A percentile compares a stretch with the other conserved stretches of the same genome.
These are phyloP conservation scores for Syzygium grande DNA, from an alignment of 345 rosid species.

Conservation along the genomic window DNA sequence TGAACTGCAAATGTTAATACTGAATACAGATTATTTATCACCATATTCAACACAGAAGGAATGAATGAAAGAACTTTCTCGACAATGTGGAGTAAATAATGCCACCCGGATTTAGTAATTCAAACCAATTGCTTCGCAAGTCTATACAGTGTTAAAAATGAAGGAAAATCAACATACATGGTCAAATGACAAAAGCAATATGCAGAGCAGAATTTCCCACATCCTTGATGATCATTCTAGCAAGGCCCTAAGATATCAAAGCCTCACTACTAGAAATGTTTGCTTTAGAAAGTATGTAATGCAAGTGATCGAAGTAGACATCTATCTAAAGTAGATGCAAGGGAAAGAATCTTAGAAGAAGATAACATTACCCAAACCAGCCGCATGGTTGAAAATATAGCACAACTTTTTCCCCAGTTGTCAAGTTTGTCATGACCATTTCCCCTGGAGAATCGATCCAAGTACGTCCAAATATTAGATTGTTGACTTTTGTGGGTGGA, in stretches of 20 bases:
- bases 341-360: background rate
- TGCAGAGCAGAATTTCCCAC: background rate
- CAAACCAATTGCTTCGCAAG: background rate
- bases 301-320: background rate
- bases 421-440: conserved; percentile 66
- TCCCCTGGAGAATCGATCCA: conserved; percentile 79
- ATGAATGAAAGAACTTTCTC: background rate
- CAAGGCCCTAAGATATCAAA: background rate
- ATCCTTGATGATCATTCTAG: background rate
- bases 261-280: background rate
- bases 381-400: conserved; percentile 76
- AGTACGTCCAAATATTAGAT: conserved; percentile 71
- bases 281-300: background rate
- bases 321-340: background rate
- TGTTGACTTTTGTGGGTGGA: conserved; percentile 65
- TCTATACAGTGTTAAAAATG: background rate
- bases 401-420: conserved; percentile 70
- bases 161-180: background rate
- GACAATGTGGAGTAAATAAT: background rate
- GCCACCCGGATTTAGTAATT: background rate
- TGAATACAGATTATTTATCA: background rate
- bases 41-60: background rate
- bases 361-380: conserved; percentile 64
- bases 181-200: background rate
- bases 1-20: background rate